Evolutionary conservation across 305 asterid species (phyloP).

Genomic region (Plantago coronopus): DNA sequence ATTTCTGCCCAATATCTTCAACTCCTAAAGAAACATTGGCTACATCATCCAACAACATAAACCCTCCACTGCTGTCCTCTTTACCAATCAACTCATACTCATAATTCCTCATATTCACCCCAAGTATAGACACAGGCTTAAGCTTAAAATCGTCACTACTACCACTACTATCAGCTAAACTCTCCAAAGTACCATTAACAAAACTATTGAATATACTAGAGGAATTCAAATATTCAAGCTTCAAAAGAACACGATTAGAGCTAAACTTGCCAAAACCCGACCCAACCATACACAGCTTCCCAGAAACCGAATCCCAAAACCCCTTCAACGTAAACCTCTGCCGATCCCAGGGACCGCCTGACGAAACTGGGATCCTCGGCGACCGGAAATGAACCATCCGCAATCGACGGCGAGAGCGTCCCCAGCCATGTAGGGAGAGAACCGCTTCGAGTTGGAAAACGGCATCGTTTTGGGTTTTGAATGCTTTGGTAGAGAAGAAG

Average conservation of each 20-base stretch:
- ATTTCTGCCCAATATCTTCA: slow-evolving; percentile 29
- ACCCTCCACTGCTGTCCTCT: slow-evolving; percentile 45
- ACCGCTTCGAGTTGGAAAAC: slow-evolving; percentile 53
- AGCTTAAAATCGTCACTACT: slow-evolving; percentile 21
- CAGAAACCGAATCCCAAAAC: slow-evolving; percentile 69
- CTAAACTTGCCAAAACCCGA: slow-evolving; percentile 41
- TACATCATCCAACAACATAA: slow-evolving; percentile 37
- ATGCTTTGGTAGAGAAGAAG: slow-evolving; percentile 34
- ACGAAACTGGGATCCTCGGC: slow-evolving; percentile 53
- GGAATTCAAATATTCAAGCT: slow-evolving; percentile 69
- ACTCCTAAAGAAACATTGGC: slow-evolving; percentile 46
- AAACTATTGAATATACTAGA: slow-evolving; percentile 57
- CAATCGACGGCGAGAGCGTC: slow-evolving; percentile 50
- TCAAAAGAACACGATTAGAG: slow-evolving; percentile 48
- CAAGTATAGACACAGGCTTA: slow-evolving; percentile 44
- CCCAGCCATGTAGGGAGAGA: slow-evolving; percentile 28
- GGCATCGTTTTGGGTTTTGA: slow-evolving; percentile 47
- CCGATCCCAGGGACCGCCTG: slow-evolving; percentile 23
- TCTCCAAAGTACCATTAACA: slow-evolving; percentile 68
- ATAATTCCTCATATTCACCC: slow-evolving; percentile 62
- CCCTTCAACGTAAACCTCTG: slow-evolving; percentile 44
- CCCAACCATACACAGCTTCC: slow-evolving; percentile 89
- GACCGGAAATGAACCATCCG: slow-evolving; percentile 70
- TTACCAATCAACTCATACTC: slow-evolving; percentile 63
- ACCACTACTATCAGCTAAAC: slow-evolving; percentile 25